phyloP scores from a whole-genome alignment of 202 grass and related monocot species.

The Sporobolus alterniflorus region DNA sequence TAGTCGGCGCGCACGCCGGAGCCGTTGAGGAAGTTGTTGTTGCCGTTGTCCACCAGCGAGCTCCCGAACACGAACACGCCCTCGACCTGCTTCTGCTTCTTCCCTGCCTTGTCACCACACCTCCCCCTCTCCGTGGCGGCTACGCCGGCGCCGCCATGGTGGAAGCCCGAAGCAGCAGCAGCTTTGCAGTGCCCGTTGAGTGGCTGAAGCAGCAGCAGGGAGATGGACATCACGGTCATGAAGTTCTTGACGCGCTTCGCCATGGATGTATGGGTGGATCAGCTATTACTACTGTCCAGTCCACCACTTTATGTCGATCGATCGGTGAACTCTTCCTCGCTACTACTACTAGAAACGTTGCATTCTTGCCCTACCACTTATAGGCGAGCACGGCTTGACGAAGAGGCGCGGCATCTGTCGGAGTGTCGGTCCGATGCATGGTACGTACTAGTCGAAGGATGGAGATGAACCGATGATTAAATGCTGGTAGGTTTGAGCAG shows the following conservation, averaged over 20 bases:
- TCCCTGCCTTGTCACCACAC: not conserved
- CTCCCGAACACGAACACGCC: conserved; percentile 82
- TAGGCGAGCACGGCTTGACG: not conserved
- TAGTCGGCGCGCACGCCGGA: conserved; percentile 69
- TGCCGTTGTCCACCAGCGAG: conserved; percentile 79
- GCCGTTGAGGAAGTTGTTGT: conserved; percentile 69
- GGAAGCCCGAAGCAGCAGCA: not conserved
- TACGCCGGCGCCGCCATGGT: not conserved
- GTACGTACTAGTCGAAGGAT: not conserved
- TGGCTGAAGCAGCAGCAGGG: not conserved
- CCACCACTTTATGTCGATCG: too few relatives aligned
- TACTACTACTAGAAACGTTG: not conserved
- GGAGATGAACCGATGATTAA: not conserved
- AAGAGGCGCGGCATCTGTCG: not conserved
- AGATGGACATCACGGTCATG: not conserved
- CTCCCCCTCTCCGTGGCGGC: not conserved
- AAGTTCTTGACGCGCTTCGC: conserved; percentile 25
- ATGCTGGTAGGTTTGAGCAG: conserved; percentile 39
- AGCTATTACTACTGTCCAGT: not conserved
- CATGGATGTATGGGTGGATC: conserved; percentile 17
- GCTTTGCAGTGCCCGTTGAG: not conserved
- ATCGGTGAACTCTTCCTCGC: not conserved
- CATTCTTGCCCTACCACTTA: not conserved
- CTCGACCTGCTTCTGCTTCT: not conserved
- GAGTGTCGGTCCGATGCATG: not conserved